Percentiles rank a stretch among this genome's conserved stretches.
Evolutionary conservation across 768 basidiomycete species (phyloP).

Genomic region (Tremella mesenterica): DNA sequence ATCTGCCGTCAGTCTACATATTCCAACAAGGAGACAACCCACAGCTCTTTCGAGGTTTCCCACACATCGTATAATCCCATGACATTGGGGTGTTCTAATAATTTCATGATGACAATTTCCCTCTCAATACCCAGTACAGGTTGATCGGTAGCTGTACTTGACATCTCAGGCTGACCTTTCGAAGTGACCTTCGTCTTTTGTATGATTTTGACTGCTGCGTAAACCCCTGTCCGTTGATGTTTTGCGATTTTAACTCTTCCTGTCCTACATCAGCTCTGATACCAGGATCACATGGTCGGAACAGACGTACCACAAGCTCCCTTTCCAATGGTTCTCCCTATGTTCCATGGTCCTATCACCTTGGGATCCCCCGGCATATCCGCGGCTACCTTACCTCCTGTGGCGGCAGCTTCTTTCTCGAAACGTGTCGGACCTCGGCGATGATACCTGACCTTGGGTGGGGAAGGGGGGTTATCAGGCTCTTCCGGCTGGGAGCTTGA

Average conservation of each 20-base stretch:
- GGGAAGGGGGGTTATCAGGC: not conserved
- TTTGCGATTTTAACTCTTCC: conserved; percentile 83
- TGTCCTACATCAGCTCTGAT: conserved; percentile 8
- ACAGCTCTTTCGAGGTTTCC: conserved; percentile 79
- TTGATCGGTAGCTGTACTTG: conserved; percentile 15
- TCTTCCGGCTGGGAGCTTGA: not conserved
- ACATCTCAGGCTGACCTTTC: conserved; percentile 13
- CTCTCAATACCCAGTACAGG: conserved; percentile 67
- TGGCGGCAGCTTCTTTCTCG: conserved; percentile 63
- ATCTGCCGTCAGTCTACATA: conserved; percentile 42
- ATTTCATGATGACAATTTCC: conserved; percentile 98
- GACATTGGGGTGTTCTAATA: conserved; percentile 96
- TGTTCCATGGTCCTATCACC: conserved; percentile 80
- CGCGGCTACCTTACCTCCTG: conserved; percentile 61
- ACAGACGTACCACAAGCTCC: conserved; percentile 63
- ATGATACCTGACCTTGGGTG: conserved; percentile 3
- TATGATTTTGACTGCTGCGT: conserved; percentile 93
- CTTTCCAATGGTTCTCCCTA: conserved; percentile 88
- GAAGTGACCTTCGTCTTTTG: conserved; percentile 50
- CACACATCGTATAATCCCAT: conserved; percentile 92
- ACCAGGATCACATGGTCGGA: not conserved
- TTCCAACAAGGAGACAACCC: conserved; percentile 12
- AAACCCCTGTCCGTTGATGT: conserved; percentile 73
- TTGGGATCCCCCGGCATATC: conserved; percentile 78
- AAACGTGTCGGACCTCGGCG: conserved; percentile 22